phyloP scores from a whole-genome alignment of 2,329 filamentous ascomycete genomes.

The Phaeosphaeriaceae sp. region DNA sequence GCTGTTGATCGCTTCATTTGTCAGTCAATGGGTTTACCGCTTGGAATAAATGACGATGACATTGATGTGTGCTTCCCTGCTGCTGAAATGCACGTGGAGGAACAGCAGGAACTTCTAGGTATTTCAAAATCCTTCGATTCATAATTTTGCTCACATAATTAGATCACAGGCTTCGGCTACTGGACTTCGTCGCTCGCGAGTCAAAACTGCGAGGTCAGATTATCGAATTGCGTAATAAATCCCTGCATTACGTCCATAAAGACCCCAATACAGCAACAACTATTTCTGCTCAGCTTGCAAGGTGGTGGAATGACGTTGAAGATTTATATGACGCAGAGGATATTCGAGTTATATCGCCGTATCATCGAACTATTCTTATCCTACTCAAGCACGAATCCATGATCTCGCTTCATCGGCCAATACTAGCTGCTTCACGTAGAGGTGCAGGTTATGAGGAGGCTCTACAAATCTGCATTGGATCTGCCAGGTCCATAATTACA shows the following conservation, averaged over 20 bases:
- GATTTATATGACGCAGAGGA: slow-evolving; percentile 53
- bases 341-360: slow-evolving; percentile 26
- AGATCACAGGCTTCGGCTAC: slow-evolving; percentile 18
- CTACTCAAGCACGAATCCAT: slow-evolving; percentile 58
- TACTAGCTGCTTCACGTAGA: slow-evolving; percentile 54
- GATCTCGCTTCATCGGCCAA: slow-evolving; percentile 59
- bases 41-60: slow-evolving; percentile 63
- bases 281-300: slow-evolving; percentile 58
- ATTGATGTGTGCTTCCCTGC: slow-evolving; percentile 64
- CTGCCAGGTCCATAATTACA: slow-evolving; percentile 57
- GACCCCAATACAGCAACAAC: slow-evolving; percentile 52
- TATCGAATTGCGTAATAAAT: slow-evolving; percentile 61
- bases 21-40: slow-evolving; percentile 62
- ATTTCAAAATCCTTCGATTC: neutral
- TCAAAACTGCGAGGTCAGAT: slow-evolving; percentile 59
- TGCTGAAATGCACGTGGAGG: slow-evolving; percentile 52
- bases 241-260: slow-evolving; percentile 54
- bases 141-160: slow-evolving; percentile 1
- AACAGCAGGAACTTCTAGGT: slow-evolving; percentile 15
- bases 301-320: slow-evolving; percentile 62
- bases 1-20: slow-evolving; percentile 62
- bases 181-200: slow-evolving; percentile 53
- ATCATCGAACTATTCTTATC: slow-evolving; percentile 53
- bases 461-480: slow-evolving; percentile 59
- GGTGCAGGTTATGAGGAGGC: slow-evolving; percentile 56